These are phyloP conservation scores for Aspergillus sparsus DNA, from an alignment of 495 filamentous ascomycete genomes.

Conservation along the genomic window DNA sequence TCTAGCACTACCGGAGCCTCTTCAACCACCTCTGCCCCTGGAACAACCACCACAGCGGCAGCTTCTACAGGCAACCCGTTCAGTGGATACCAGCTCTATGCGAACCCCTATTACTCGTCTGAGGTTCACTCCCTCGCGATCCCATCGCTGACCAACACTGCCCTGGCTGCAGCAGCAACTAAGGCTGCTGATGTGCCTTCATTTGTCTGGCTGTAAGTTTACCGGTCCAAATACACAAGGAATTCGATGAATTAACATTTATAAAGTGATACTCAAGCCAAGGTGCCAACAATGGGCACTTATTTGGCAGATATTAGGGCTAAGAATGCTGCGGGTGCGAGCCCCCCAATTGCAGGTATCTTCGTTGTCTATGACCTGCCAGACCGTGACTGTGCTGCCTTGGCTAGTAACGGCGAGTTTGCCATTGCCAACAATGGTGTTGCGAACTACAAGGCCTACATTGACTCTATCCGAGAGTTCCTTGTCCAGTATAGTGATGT, in stretches of 20 bases:
- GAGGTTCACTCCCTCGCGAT: slow-evolving; percentile 54
- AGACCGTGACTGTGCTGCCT: slow-evolving; percentile 75
- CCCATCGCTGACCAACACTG: slow-evolving; percentile 44
- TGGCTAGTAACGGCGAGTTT: slow-evolving; percentile 76
- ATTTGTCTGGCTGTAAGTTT: slow-evolving; percentile 70
- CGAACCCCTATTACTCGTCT: slow-evolving; percentile 59
- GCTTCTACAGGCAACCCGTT: slow-evolving; percentile 21
- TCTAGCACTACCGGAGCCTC: slow-evolving; percentile 1
- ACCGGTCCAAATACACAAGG: background rate
- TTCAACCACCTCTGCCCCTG: slow-evolving; percentile 7
- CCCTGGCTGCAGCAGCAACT: slow-evolving; percentile 38
- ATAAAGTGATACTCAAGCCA: slow-evolving; percentile 56
- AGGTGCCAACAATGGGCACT: slow-evolving; percentile 59
- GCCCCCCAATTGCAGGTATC: slow-evolving; percentile 48
- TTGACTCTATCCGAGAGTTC: slow-evolving; percentile 55
- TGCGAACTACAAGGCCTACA: slow-evolving; percentile 67
- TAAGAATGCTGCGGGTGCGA: slow-evolving; percentile 55
- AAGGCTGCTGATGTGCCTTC: slow-evolving; percentile 64
- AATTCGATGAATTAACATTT: background rate
- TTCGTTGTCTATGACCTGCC: slow-evolving; percentile 78
- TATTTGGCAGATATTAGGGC: slow-evolving; percentile 57
- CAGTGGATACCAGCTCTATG: slow-evolving; percentile 52
- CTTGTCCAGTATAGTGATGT: slow-evolving; percentile 35
- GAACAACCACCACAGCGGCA: slow-evolving; percentile 33
- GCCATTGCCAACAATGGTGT: slow-evolving; percentile 59